Evolutionary conservation across 2,329 filamentous ascomycete species (phyloP).

Genomic region (Cytospora mali): DNA sequence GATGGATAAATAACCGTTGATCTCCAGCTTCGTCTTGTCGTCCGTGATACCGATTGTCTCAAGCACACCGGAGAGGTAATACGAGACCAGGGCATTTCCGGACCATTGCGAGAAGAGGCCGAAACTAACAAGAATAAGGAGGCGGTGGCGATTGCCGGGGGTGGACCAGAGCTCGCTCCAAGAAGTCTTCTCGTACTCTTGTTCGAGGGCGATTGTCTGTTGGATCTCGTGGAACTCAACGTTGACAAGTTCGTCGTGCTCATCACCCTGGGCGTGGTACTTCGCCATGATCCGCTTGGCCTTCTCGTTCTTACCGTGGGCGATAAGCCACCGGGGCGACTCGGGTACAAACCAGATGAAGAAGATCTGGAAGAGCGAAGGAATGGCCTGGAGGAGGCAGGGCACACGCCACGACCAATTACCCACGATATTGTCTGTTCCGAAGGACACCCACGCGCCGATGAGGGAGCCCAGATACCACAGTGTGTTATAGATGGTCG

Average conservation of each 20-base stretch:
- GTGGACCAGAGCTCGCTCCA: conserved; percentile 52
- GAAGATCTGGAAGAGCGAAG: conserved; percentile 58
- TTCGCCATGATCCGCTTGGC: conserved; percentile 29
- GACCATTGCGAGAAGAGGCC: conserved; percentile 62
- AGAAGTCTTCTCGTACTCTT: conserved; percentile 48
- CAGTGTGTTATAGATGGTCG: conserved; percentile 38
- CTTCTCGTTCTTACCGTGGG: conserved; percentile 54
- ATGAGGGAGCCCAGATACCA: conserved; percentile 36
- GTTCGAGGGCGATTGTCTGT: conserved; percentile 46
- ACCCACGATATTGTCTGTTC: conserved; percentile 29
- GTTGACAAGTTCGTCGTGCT: conserved; percentile 42
- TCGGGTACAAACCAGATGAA: conserved; percentile 72
- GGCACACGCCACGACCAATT: conserved; percentile 24
- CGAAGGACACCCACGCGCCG: conserved; percentile 32
- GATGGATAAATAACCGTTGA: conserved; percentile 34
- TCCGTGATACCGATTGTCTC: conserved; percentile 39
- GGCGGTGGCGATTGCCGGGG: conserved; percentile 55
- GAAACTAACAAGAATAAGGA: conserved; percentile 55
- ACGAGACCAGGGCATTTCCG: conserved; percentile 54
- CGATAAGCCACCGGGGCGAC: conserved; percentile 66
- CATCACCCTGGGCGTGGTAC: conserved; percentile 43
- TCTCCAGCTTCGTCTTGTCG: conserved; percentile 36
- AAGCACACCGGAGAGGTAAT: conserved; percentile 41
- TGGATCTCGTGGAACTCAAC: conserved; percentile 48
- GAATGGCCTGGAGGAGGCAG: conserved; percentile 27